Percentiles rank a stretch among this genome's conserved stretches.
These are phyloP conservation scores for Yamadazyma sp. DNA, from an alignment of 1,139 yeast species.

Conservation along the genomic window DNA sequence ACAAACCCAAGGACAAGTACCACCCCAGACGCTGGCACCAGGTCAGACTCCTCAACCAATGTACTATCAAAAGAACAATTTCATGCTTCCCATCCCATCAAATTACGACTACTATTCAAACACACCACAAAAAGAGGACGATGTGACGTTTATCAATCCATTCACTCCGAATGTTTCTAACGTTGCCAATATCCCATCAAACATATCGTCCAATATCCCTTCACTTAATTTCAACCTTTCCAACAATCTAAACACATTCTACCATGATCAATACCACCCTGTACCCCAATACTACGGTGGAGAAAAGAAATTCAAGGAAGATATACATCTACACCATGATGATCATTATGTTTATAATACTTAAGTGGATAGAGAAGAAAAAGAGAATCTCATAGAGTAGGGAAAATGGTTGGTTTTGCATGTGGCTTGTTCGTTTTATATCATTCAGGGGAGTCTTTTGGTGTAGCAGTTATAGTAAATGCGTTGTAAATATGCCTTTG, in stretches of 20 bases:
- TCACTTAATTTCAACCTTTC: constrained; percentile 12
- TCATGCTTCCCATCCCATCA: constrained; percentile 18
- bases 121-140: constrained; percentile 17
- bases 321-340: constrained; percentile 10
- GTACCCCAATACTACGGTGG: constrained; percentile 15
- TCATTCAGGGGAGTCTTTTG: too few relatives aligned
- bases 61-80: constrained; percentile 15
- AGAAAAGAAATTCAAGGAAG: constrained; percentile 10
- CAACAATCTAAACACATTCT: constrained; percentile 15
- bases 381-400: background rate
- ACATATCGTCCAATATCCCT: constrained; percentile 3
- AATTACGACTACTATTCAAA: constrained; percentile 17
- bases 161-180: constrained; percentile 11
- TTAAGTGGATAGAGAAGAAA: background rate
- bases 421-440: too few relatives aligned
- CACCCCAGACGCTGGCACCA: background rate
- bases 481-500: too few relatives aligned
- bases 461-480: too few relatives aligned
- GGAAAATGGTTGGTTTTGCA: too few relatives aligned
- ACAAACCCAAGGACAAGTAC: constrained; percentile 1
- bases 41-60: constrained; percentile 9
- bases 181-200: constrained; percentile 2
- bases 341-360: constrained; percentile 14
- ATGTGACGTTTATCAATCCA: constrained; percentile 24
- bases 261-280: constrained; percentile 17